A percentile compares a stretch with the other conserved stretches of the same genome.
Evolutionary conservation across 805 yeast species (phyloP).

Genomic region (Ogataea methanolica): DNA sequence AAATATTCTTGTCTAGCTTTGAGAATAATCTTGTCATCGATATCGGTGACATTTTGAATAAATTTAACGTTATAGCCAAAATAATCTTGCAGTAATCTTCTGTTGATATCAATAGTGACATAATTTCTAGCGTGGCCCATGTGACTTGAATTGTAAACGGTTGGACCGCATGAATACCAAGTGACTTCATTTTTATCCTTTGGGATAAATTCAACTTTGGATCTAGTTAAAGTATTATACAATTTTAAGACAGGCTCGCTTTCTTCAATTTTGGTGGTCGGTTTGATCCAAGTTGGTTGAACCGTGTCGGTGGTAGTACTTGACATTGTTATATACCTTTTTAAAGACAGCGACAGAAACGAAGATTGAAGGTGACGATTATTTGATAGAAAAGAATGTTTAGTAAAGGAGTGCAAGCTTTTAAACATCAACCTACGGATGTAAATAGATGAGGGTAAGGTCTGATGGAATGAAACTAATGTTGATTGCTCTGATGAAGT

Average conservation of each 20-base stretch:
- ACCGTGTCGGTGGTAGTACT: not conserved
- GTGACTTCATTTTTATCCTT: conserved; percentile 57
- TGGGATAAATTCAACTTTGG: conserved; percentile 78
- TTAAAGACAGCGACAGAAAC: not conserved
- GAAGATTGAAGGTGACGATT: not conserved
- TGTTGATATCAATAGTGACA: conserved; percentile 88
- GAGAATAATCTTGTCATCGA: conserved; percentile 93
- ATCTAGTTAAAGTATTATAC: conserved; percentile 79
- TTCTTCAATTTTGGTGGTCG: conserved; percentile 14
- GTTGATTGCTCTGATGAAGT: no score
- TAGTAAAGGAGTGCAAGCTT: not conserved
- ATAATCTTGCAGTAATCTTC: conserved; percentile 84
- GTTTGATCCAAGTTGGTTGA: conserved; percentile 28
- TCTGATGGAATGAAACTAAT: no score
- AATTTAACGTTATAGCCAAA: conserved; percentile 85
- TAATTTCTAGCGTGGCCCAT: conserved; percentile 99
- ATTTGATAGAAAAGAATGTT: no score
- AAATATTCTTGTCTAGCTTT: conserved; percentile 89
- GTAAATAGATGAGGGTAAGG: no score
- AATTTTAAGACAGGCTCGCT: conserved; percentile 48
- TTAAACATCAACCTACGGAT: not conserved
- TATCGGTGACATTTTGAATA: conserved; percentile 97
- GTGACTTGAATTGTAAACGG: conserved; percentile 92
- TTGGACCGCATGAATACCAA: conserved; percentile 99
- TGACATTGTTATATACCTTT: not conserved